Percentiles rank a stretch among this genome's conserved stretches.
These are phyloP conservation scores for Aureobasidium melanogenum DNA, from an alignment of 2,329 filamentous ascomycete genomes.

Conservation along the genomic window DNA sequence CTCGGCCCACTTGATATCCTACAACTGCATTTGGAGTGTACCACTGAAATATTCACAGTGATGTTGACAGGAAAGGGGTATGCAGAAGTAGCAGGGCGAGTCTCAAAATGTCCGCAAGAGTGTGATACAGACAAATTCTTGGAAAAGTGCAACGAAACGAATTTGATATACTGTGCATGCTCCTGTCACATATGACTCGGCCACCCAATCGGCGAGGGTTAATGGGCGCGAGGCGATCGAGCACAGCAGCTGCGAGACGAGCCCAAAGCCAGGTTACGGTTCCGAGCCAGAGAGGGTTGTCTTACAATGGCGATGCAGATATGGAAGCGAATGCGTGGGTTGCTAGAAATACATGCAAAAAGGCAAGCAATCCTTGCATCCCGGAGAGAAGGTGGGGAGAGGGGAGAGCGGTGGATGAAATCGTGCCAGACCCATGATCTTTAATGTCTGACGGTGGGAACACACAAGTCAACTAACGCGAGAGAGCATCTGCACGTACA, in stretches of 20 bases:
- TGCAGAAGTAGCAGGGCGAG: not conserved
- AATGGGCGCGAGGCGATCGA: conserved; percentile 3
- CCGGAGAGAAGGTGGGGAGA: conserved; percentile 1
- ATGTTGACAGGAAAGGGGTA: not conserved
- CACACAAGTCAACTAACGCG: conserved; percentile 10
- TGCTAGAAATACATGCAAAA: conserved; percentile 4
- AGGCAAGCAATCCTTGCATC: conserved; percentile 9
- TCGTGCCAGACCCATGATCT: conserved; percentile 11
- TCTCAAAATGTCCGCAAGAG: not conserved
- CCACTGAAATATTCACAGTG: not conserved
- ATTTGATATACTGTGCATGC: conserved; percentile 11
- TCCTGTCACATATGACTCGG: not conserved
- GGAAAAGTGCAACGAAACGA: conserved; percentile 1
- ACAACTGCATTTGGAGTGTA: conserved; percentile 10
- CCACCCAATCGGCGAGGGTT: not conserved
- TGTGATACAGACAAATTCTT: conserved; percentile 1
- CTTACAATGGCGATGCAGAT: conserved; percentile 1
- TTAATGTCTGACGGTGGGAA: conserved; percentile 13
- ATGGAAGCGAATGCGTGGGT: conserved; percentile 2
- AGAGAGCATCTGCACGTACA: conserved; percentile 13
- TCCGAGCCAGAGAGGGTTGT: not conserved
- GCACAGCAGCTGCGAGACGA: conserved; percentile 4
- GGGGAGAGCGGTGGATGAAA: conserved; percentile 10
- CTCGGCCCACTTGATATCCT: not conserved
- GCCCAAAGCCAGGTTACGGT: conserved; percentile 4